Evolutionary conservation across 139 green algal genomes (phyloP).

Genomic region (Picochlorum sp.): DNA sequence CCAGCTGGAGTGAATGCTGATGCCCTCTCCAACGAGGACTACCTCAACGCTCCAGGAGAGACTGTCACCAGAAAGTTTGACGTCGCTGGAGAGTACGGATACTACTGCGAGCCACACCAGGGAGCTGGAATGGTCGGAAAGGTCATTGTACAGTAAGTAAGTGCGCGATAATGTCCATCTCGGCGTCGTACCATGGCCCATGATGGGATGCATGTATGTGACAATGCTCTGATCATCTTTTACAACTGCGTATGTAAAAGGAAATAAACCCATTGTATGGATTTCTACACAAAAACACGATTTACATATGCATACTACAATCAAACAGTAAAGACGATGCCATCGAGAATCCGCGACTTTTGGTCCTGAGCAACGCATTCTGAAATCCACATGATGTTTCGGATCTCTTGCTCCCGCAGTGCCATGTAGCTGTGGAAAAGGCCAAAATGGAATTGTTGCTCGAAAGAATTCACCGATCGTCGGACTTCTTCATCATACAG

Average conservation of each 20-base stretch:
- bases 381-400: conserved; percentile 92
- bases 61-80: conserved; percentile 60
- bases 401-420: conserved; percentile 85
- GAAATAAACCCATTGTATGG: no score
- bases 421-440: conserved; percentile 87
- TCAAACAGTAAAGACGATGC: conserved; percentile 42
- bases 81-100: conserved; percentile 68
- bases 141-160: conserved; percentile 18
- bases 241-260: background rate
- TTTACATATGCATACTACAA: no score
- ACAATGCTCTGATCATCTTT: background rate
- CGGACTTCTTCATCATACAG: conserved; percentile 88
- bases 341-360: conserved; percentile 76
- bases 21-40: conserved; percentile 74
- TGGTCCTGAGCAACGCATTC: conserved; percentile 92
- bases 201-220: background rate
- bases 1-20: conserved; percentile 70
- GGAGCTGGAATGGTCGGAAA: conserved; percentile 74
- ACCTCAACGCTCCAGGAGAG: conserved; percentile 86
- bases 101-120: conserved; percentile 95
- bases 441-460: conserved; percentile 93
- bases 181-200: background rate
- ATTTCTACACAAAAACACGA: no score
- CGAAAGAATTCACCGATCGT: conserved; percentile 63
- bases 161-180: background rate